Evolutionary conservation across 1,284 basidiomycete genomes (phyloP).

Genomic region (Ganoderma sinense): DNA sequence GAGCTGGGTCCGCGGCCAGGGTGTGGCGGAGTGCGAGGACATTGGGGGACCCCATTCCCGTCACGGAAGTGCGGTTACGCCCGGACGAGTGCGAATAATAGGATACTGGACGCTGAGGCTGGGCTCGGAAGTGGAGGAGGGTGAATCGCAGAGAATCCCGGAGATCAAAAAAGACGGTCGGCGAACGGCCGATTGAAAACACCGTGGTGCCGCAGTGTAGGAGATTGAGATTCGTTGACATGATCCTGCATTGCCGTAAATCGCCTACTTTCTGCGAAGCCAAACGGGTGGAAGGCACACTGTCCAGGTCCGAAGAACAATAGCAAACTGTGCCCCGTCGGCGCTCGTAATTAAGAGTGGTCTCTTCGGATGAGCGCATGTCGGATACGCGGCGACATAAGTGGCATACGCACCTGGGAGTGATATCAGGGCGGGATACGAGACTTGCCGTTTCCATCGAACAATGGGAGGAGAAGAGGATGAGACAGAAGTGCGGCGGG

Average conservation of each 20-base stretch:
- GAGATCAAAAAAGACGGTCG: constrained; percentile 14
- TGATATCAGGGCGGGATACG: constrained; percentile 9
- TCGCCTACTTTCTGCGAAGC: neutral
- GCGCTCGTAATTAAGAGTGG: neutral
- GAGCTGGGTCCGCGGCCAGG: constrained; percentile 2
- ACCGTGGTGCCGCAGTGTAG: neutral
- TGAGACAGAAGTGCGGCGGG: neutral
- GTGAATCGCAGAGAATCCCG: constrained; percentile 1
- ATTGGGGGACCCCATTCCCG: neutral
- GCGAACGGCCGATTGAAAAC: constrained; percentile 8
- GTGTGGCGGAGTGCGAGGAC: neutral
- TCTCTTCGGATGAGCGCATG: constrained; percentile 17
- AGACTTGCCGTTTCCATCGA: constrained; percentile 22
- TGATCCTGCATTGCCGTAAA: neutral
- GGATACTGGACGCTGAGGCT: constrained; percentile 17
- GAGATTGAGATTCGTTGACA: neutral
- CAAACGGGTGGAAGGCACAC: neutral
- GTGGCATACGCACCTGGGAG: constrained; percentile 1
- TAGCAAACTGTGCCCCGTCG: constrained; percentile 18
- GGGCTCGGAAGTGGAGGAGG: constrained; percentile 7
- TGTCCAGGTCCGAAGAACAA: constrained; percentile 16
- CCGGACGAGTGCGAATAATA: neutral
- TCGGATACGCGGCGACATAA: constrained; percentile 15
- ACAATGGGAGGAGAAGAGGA: constrained; percentile 12
- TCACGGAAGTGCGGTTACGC: neutral